Evolutionary conservation across 2,329 filamentous ascomycete genomes (phyloP), one percentile per base, ranked within the genome.

Genomic region (Fusarium irregulare): DNA sequence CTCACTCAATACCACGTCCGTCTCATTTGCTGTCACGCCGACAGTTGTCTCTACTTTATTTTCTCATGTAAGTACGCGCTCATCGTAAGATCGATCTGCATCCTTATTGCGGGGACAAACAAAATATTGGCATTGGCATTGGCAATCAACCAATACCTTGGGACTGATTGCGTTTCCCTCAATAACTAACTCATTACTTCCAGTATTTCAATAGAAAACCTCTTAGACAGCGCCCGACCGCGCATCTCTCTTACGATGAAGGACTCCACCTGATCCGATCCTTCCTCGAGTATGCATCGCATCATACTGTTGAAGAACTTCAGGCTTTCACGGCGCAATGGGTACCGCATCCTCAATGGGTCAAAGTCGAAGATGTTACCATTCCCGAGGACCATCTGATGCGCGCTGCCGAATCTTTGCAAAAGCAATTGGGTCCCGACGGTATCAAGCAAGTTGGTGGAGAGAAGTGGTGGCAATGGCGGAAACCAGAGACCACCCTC

Each of bases 231-330:
- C 94, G 94, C 68, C 95, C 95, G 1, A 97, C 93, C 2, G 92
- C 92, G 2, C 93, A 97, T 78, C 89, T 99, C 59, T 94, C 94
- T 56, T 99, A 99, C 82, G 93, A 98, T 77, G 93, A 98, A 82
- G 95, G 94, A 40, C 86, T 99, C 16, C 89, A 93, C 70, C 86
- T 99, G 53, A 91, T 98, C 74, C 92, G 94, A 51, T 88, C 91
- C 37, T 98, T 99, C 79, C 87, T 99, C 37, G 81, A 88, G 44
- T 96, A 94, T 79, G 91, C 94, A 6, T 94, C 95, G 2, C 91
- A 93, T 68, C 93, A 98, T 78, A 94, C 93, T 0, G 91, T 99
- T 74, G 96, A 99, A 80, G 94, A 98, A 69, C 82, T 98, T 30
- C 96, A 99, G 77, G 89, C 90, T 6, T 98, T 98, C 78, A 98